phyloP scores from a whole-genome alignment of 2,329 filamentous ascomycete genomes.

The Aspergillus terreus region DNA sequence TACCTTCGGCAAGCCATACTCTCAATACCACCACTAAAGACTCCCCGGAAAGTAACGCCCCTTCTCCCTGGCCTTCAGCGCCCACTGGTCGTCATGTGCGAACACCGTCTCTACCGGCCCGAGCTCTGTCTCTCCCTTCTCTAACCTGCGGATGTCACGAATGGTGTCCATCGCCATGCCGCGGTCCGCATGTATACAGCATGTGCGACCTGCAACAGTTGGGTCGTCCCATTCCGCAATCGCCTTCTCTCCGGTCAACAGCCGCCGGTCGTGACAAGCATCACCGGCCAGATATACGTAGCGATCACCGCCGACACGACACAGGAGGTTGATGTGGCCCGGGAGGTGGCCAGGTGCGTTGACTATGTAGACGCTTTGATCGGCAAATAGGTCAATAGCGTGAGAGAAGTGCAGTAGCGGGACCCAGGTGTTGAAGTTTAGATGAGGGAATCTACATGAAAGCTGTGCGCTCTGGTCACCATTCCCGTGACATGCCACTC shows the following conservation, averaged over 20 bases:
- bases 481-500: not conserved
- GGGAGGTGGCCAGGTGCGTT: conserved; percentile 30
- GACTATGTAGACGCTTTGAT: conserved; percentile 26
- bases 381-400: conserved; percentile 28
- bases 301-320: conserved; percentile 7
- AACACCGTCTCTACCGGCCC: conserved; percentile 27
- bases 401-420: conserved; percentile 12
- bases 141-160: conserved; percentile 16
- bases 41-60: not conserved
- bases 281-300: conserved; percentile 31
- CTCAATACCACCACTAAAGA: not conserved
- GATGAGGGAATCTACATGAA: not conserved
- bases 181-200: conserved; percentile 28
- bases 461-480: not conserved
- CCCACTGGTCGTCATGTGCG: conserved; percentile 31
- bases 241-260: conserved; percentile 25
- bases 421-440: conserved; percentile 15
- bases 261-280: conserved; percentile 28
- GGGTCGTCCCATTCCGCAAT: conserved; percentile 27
- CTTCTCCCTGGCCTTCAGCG: not conserved
- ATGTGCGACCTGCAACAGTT: conserved; percentile 18
- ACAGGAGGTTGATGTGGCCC: conserved; percentile 31
- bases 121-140: not conserved
- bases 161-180: conserved; percentile 22
- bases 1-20: not conserved